Conservation (phyloP, 352 stramenopile species). For the Globisporangium megalacanthum region DNA sequence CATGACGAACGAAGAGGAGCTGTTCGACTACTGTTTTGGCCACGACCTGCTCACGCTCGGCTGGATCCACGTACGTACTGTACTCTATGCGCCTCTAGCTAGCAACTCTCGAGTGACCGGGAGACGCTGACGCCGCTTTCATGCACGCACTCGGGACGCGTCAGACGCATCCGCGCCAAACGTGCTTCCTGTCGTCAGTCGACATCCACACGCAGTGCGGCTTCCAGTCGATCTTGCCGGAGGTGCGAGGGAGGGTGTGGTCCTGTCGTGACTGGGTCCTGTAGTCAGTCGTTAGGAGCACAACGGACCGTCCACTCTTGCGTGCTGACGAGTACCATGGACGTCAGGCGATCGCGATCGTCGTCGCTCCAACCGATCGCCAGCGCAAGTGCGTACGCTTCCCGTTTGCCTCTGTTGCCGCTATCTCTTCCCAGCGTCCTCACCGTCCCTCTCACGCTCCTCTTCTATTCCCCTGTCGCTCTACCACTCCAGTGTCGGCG, state of each 20-base stretch:
- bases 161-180: constrained; percentile 83
- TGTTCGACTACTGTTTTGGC: constrained; percentile 85
- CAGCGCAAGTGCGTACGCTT: constrained; percentile 38
- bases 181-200: constrained; percentile 87
- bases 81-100: background rate
- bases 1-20: constrained; percentile 86
- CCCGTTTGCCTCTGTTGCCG: background rate
- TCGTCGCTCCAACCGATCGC: constrained; percentile 73
- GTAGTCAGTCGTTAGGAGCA: no score
- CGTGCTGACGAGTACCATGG: background rate
- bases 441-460: background rate
- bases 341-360: constrained; percentile 72
- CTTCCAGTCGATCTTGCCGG: constrained; percentile 86
- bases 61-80: constrained; percentile 81
- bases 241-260: constrained; percentile 27
- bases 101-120: background rate
- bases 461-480: background rate
- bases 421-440: background rate
- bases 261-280: no score
- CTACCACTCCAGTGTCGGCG: constrained; percentile 47
- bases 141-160: background rate
- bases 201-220: constrained; percentile 89
- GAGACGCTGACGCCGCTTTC: no score
- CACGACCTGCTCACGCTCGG: constrained; percentile 87
- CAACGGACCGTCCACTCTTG: no score